Evolutionary conservation across 78 protist species (phyloP).

Genomic region (Acrasis kona): DNA sequence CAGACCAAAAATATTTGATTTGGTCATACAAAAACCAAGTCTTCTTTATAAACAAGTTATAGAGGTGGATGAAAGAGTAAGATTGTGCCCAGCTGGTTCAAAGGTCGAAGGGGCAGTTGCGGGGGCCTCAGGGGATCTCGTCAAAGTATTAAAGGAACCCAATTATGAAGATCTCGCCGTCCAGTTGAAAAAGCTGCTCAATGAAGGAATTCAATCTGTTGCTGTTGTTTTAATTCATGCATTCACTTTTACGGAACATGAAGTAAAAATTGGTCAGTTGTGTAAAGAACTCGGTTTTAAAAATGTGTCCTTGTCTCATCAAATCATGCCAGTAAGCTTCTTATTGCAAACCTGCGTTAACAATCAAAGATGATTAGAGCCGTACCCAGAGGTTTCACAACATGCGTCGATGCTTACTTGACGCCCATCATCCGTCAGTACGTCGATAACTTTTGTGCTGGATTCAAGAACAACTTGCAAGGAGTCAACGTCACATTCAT

Average conservation of each 20-base stretch:
- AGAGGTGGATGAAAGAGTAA: slow-evolving; percentile 62
- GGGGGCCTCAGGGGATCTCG: neutral
- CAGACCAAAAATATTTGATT: slow-evolving; percentile 82
- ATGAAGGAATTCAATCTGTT: slow-evolving; percentile 45
- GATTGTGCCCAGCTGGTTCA: neutral
- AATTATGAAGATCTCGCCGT: neutral
- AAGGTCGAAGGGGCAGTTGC: neutral
- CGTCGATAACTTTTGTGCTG: slow-evolving; percentile 43
- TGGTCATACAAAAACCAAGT: slow-evolving; percentile 47
- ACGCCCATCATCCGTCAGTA: slow-evolving; percentile 73
- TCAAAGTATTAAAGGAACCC: neutral
- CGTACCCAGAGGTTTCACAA: slow-evolving; percentile 87
- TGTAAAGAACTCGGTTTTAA: slow-evolving; percentile 73
- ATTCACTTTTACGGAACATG: slow-evolving; percentile 66
- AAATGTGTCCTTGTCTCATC: slow-evolving; percentile 66
- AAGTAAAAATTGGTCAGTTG: slow-evolving; percentile 48
- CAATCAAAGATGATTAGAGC: slow-evolving; percentile 52
- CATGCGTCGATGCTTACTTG: slow-evolving; percentile 92
- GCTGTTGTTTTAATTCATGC: slow-evolving; percentile 84
- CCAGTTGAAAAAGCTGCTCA: slow-evolving; percentile 14
- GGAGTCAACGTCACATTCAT: slow-evolving; percentile 67
- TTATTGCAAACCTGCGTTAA: too few species aligned
- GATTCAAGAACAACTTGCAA: slow-evolving; percentile 47
- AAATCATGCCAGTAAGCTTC: slow-evolving; percentile 68
- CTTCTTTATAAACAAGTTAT: slow-evolving; percentile 56